phyloP scores from a whole-genome alignment of 2,329 filamentous ascomycete species.

The Pyricularia sp. region DNA sequence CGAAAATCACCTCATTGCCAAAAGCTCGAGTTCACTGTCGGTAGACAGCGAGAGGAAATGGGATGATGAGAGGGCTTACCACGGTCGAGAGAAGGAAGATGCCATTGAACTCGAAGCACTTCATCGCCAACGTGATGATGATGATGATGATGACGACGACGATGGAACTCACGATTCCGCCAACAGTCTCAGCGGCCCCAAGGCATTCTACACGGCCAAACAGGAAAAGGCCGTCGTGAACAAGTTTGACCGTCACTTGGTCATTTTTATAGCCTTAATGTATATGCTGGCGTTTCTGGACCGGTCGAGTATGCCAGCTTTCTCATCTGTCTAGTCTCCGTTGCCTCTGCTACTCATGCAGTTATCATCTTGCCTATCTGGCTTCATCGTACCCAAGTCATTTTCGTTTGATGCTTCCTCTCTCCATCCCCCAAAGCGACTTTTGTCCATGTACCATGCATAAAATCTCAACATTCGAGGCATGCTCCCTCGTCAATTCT shows the following conservation, averaged over 20 bases:
- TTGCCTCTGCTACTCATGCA: neutral
- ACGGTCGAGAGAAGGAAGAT: neutral
- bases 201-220: slow-evolving; percentile 41
- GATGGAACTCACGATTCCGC: no score
- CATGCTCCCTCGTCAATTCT: neutral
- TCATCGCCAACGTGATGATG: slow-evolving; percentile 7
- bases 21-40: neutral
- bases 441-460: neutral
- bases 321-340: neutral
- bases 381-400: neutral
- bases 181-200: slow-evolving; percentile 6
- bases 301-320: slow-evolving; percentile 57
- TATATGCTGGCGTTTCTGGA: slow-evolving; percentile 84
- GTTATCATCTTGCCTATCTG: neutral
- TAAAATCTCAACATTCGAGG: neutral
- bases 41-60: neutral
- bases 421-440: neutral
- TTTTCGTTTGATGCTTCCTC: neutral
- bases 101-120: slow-evolving; percentile 6
- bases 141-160: neutral
- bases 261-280: slow-evolving; percentile 70
- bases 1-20: neutral
- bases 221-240: slow-evolving; percentile 64
- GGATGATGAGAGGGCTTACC: neutral
- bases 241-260: slow-evolving; percentile 70